Conservation (phyloP, 2,329 filamentous ascomycete species). For the Elsinoe perseae region DNA sequence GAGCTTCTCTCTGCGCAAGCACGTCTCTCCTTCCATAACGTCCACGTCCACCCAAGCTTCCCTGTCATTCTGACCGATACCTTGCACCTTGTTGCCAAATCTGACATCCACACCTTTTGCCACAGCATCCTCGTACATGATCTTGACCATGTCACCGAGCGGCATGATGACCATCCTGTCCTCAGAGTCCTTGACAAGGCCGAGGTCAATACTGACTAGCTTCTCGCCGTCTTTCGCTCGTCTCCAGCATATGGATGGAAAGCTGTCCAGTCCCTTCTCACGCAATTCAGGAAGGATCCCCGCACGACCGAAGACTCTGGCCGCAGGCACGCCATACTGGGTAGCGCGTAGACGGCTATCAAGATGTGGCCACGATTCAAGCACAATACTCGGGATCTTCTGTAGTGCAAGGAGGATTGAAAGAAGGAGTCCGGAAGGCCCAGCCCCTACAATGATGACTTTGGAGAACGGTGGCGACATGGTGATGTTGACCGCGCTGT, state of each 20-base stretch:
- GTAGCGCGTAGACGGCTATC: slow-evolving; percentile 34
- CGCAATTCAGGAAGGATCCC: slow-evolving; percentile 50
- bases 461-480: slow-evolving; percentile 5
- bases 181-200: slow-evolving; percentile 21
- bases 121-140: slow-evolving; percentile 23
- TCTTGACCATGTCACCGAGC: slow-evolving; percentile 24
- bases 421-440: slow-evolving; percentile 35
- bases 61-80: slow-evolving; percentile 22
- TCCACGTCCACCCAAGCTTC: slow-evolving; percentile 25
- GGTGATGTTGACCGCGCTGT: not conserved
- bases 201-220: slow-evolving; percentile 24
- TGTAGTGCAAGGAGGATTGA: slow-evolving; percentile 33
- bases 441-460: slow-evolving; percentile 34
- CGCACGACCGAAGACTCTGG: slow-evolving; percentile 51
- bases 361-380: slow-evolving; percentile 25
- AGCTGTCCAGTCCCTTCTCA: slow-evolving; percentile 31
- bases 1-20: slow-evolving; percentile 18
- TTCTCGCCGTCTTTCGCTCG: slow-evolving; percentile 40
- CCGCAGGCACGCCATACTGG: slow-evolving; percentile 53
- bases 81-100: slow-evolving; percentile 22
- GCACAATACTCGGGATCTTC: slow-evolving; percentile 31
- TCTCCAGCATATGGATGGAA: slow-evolving; percentile 26
- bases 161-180: slow-evolving; percentile 21
- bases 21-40: slow-evolving; percentile 20
- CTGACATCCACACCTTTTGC: slow-evolving; percentile 24